Evolutionary conservation across 768 basidiomycete genomes (phyloP).

Genomic region (Kwoniella sp.): DNA sequence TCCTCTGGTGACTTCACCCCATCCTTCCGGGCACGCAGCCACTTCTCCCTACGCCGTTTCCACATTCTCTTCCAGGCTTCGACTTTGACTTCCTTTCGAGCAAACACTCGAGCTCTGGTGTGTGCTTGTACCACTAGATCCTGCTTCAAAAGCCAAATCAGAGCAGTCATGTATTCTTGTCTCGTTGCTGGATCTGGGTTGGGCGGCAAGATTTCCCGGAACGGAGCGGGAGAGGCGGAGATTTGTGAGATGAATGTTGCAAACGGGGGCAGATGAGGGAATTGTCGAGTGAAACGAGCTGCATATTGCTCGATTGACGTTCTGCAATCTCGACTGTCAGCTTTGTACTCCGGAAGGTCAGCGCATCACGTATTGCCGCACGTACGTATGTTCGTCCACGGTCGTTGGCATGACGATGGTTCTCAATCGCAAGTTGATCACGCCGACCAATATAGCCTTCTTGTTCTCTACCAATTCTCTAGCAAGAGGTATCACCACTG

Average conservation of each 20-base stretch:
- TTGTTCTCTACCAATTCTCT: slow-evolving; percentile 88
- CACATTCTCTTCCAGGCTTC: slow-evolving; percentile 60
- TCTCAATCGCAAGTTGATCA: slow-evolving; percentile 74
- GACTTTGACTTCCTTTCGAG: slow-evolving; percentile 73
- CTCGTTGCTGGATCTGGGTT: slow-evolving; percentile 54
- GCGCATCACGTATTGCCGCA: too few species aligned
- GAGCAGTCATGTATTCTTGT: slow-evolving; percentile 73
- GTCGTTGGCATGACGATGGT: slow-evolving; percentile 72
- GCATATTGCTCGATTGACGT: slow-evolving; percentile 61
- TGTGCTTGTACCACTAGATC: slow-evolving; percentile 84
- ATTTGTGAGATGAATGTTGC: slow-evolving; percentile 72
- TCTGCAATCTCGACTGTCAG: slow-evolving; percentile 16
- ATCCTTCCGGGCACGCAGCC: slow-evolving; percentile 13
- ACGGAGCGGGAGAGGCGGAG: slow-evolving; percentile 68
- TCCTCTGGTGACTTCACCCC: slow-evolving; percentile 15
- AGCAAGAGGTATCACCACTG: slow-evolving; percentile 83
- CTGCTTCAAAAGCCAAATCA: slow-evolving; percentile 86
- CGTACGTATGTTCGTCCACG: slow-evolving; percentile 46
- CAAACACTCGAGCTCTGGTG: slow-evolving; percentile 80
- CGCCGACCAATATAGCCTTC: slow-evolving; percentile 84
- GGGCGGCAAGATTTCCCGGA: slow-evolving; percentile 72
- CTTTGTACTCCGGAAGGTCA: neutral
- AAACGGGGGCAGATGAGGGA: slow-evolving; percentile 34
- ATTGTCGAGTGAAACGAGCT: slow-evolving; percentile 21
- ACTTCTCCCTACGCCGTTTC: slow-evolving; percentile 44